Conservation (phyloP, 2,329 filamentous ascomycete species). For the Neofusicoccum cordaticola region DNA sequence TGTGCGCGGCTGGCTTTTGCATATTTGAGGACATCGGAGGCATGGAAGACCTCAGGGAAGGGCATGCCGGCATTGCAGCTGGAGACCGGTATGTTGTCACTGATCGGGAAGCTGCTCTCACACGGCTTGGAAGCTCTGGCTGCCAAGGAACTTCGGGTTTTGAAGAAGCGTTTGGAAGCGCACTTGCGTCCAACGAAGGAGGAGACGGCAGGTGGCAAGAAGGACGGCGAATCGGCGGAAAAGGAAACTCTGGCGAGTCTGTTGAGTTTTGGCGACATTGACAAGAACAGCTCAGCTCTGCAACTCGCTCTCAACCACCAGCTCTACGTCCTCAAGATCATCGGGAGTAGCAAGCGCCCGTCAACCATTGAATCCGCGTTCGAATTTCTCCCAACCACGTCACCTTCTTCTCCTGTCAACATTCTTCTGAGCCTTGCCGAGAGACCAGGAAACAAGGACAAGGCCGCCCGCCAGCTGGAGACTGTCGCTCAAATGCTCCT, state of each 20-base stretch:
- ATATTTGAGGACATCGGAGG: constrained; percentile 59
- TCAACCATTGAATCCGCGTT: constrained; percentile 57
- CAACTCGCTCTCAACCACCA: constrained; percentile 62
- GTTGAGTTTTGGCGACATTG: constrained; percentile 57
- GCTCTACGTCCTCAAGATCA: constrained; percentile 61
- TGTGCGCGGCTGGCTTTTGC: constrained; percentile 67
- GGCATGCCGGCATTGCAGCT: constrained; percentile 64
- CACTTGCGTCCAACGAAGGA: constrained; percentile 23
- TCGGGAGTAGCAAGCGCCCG: constrained; percentile 60
- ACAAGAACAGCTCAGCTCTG: constrained; percentile 31
- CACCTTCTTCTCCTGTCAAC: constrained; percentile 56
- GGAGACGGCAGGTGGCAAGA: constrained; percentile 22
- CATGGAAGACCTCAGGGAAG: constrained; percentile 49
- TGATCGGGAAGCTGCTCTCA: constrained; percentile 63
- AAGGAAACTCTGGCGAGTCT: constrained; percentile 57
- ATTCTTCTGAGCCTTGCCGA: constrained; percentile 53
- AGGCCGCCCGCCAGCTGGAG: constrained; percentile 65
- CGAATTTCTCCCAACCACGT: constrained; percentile 53
- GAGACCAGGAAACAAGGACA: constrained; percentile 49
- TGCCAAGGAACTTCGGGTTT: constrained; percentile 62
- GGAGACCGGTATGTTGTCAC: constrained; percentile 69
- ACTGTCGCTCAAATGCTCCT: constrained; percentile 63
- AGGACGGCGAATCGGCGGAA: constrained; percentile 34
- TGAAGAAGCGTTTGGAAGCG: constrained; percentile 62
- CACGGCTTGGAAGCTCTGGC: constrained; percentile 67